Evolutionary conservation across 192 early-diverging fungal species (phyloP).

Genomic region (Podila epigama): DNA sequence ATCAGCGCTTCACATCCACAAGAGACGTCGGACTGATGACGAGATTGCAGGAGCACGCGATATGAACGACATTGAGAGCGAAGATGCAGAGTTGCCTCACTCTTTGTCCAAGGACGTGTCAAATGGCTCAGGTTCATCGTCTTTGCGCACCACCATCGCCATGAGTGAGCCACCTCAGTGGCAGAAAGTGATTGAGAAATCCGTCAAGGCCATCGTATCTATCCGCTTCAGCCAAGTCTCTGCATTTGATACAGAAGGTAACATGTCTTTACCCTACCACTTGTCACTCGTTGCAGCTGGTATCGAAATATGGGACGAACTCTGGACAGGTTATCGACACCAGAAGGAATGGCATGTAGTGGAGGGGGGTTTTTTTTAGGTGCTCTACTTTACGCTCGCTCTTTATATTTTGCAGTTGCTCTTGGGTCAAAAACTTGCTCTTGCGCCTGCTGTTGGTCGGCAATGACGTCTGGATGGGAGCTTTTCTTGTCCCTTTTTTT

Average conservation of each 20-base stretch:
- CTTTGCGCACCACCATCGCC: constrained; percentile 13
- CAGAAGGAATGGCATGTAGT: no score
- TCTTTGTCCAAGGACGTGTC: neutral
- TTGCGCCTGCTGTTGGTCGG: no score
- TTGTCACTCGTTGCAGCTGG: neutral
- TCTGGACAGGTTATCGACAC: no score
- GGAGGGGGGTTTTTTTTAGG: no score
- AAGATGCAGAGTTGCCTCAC: constrained; percentile 19
- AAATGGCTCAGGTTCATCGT: constrained; percentile 8
- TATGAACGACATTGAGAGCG: constrained; percentile 33
- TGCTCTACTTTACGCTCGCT: no score
- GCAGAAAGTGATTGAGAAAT: constrained; percentile 72
- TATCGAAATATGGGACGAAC: neutral
- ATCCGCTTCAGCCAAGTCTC: constrained; percentile 78
- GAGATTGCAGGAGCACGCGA: constrained; percentile 9
- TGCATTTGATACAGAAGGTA: constrained; percentile 82
- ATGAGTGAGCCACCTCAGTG: constrained; percentile 65
- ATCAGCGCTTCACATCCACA: constrained; percentile 39
- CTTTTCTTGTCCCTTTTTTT: no score
- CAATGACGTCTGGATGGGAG: no score
- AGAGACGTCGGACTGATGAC: constrained; percentile 47
- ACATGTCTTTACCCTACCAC: neutral
- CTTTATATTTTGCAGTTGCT: no score
- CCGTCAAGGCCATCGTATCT: constrained; percentile 76
- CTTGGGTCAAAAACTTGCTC: no score